Percentiles rank a stretch among this genome's conserved stretches.
These are phyloP conservation scores for Solanum etuberosum DNA, from an alignment of 257 asterid species.

Conservation along the genomic window DNA sequence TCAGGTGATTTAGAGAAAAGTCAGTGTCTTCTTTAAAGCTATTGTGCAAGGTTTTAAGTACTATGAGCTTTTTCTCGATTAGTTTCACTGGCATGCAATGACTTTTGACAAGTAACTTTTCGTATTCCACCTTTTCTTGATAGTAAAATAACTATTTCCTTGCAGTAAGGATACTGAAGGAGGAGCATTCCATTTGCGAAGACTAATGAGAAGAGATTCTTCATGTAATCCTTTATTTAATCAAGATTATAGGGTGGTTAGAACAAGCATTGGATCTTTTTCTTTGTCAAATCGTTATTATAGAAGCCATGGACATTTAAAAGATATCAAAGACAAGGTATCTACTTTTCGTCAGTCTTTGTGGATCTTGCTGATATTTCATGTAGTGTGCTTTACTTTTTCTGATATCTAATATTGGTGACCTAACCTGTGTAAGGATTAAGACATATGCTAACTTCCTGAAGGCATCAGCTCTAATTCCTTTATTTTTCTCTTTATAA, in stretches of 20 bases:
- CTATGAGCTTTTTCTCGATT: background rate
- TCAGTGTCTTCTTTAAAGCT: background rate
- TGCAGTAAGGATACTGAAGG: conserved; percentile 17
- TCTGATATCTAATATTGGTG: background rate
- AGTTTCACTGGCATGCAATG: background rate
- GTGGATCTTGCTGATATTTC: background rate
- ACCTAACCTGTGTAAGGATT: background rate
- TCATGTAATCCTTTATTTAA: conserved; percentile 11
- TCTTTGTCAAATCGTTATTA: background rate
- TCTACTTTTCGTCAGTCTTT: background rate
- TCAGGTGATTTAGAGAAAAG: background rate
- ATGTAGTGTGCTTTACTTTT: background rate
- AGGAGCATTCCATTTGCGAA: conserved; percentile 9
- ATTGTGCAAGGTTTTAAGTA: background rate
- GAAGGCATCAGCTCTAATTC: background rate
- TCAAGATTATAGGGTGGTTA: conserved; percentile 11
- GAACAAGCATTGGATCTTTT: conserved; percentile 4
- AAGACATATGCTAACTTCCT: background rate
- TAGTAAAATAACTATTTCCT: background rate
- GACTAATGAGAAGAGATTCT: conserved; percentile 13
- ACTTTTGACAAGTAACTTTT: background rate
- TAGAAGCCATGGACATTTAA: background rate
- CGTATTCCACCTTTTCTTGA: background rate
- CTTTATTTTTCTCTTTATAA: background rate
- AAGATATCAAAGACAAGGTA: background rate